phyloP scores from a whole-genome alignment of 129 eudicot species.

The Escallonia rubra region DNA sequence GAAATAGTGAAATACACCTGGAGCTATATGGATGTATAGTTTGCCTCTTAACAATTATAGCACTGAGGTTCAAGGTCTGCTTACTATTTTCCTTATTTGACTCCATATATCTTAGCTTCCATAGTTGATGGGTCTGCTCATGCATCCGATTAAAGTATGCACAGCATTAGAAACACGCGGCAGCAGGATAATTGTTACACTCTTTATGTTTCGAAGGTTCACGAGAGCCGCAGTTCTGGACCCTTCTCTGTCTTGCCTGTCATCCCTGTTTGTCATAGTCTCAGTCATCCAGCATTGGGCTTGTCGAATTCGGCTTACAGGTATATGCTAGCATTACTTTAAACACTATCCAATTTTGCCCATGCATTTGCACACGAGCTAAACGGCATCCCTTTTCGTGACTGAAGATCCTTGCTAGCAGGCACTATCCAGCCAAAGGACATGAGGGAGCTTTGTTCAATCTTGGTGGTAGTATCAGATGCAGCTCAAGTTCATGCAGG shows the following conservation, averaged over 20 bases:
- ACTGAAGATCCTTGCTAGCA: conserved; percentile 27
- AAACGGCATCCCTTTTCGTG: neutral
- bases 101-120: neutral
- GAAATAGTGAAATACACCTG: too few species aligned
- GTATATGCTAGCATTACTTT: neutral
- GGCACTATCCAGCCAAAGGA: conserved; percentile 26
- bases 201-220: neutral
- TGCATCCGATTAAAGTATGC: too few species aligned
- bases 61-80: neutral
- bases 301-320: conserved; percentile 17
- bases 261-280: neutral
- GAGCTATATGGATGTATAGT: neutral
- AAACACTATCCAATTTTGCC: neutral
- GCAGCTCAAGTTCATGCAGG: conserved; percentile 24
- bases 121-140: neutral
- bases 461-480: conserved; percentile 24
- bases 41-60: neutral
- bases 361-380: neutral
- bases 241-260: conserved; percentile 3
- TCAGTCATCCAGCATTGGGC: conserved; percentile 7
- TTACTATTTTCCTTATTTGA: neutral
- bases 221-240: neutral
- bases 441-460: conserved; percentile 25
- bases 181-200: too few species aligned
- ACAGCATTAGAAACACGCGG: too few species aligned